Conservation (phyloP, 2,329 filamentous ascomycete genomes). For the Aspergillus clavatus region DNA sequence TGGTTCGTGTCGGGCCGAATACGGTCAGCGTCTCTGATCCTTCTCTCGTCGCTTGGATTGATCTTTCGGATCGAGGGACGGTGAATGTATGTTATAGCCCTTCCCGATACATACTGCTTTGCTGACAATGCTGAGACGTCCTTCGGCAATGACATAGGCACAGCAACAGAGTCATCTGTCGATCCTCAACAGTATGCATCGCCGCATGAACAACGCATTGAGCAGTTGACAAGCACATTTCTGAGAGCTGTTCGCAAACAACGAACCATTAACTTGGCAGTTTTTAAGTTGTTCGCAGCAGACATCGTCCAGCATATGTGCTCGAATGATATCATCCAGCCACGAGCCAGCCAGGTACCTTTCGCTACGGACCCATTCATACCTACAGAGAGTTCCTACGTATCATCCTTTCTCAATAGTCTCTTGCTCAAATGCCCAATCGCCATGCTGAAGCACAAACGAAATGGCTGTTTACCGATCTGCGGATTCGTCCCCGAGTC, state of each 20-base stretch:
- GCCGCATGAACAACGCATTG: background rate
- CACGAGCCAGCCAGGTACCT: background rate
- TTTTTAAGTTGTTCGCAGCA: background rate
- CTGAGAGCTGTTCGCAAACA: background rate
- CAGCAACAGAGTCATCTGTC: background rate
- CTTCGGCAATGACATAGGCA: background rate
- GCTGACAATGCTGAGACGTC: no score
- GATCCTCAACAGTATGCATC: background rate
- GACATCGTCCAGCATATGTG: background rate
- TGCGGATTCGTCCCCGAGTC: background rate
- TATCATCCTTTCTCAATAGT: conserved; percentile 2
- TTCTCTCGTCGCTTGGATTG: background rate
- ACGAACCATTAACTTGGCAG: background rate
- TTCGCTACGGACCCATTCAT: background rate
- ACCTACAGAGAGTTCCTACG: background rate
- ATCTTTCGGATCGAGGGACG: background rate
- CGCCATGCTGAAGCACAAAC: conserved; percentile 1
- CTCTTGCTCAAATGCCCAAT: conserved; percentile 5
- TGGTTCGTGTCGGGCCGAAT: conserved; percentile 15
- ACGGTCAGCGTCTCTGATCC: conserved; percentile 14
- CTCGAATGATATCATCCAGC: background rate
- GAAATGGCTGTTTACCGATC: background rate
- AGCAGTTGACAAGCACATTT: background rate
- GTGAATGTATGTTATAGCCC: conserved; percentile 2
- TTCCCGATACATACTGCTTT: background rate